Conservation (phyloP, 1,284 basidiomycete species). For the Pseudozyma tsukubaensis region DNA sequence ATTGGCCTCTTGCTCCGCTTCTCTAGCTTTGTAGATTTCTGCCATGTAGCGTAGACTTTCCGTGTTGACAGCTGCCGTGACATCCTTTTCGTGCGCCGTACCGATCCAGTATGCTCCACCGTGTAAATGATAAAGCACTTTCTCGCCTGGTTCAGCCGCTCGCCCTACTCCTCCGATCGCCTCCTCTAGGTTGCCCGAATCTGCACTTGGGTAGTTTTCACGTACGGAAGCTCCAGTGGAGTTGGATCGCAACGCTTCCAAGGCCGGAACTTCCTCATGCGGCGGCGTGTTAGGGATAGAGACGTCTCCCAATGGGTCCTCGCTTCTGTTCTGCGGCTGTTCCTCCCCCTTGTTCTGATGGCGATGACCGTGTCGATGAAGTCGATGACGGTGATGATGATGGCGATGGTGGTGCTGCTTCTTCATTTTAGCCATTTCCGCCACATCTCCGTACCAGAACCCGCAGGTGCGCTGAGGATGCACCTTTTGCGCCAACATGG, state of each 20-base stretch:
- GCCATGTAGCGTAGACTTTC: slow-evolving; percentile 51
- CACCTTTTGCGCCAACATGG: slow-evolving; percentile 53
- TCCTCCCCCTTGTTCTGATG: background rate
- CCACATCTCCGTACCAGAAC: slow-evolving; percentile 59
- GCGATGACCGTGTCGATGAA: background rate
- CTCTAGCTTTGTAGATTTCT: slow-evolving; percentile 41
- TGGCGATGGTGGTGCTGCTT: slow-evolving; percentile 1
- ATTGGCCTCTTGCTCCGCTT: slow-evolving; percentile 3
- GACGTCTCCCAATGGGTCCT: background rate
- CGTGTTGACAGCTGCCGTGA: slow-evolving; percentile 57
- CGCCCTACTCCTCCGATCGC: slow-evolving; percentile 37
- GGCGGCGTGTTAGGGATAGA: slow-evolving; percentile 1
- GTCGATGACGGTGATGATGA: background rate
- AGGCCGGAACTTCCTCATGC: slow-evolving; percentile 5
- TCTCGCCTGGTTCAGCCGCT: slow-evolving; percentile 48
- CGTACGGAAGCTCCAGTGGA: too few relatives aligned
- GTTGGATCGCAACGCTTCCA: background rate
- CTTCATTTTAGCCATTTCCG: slow-evolving; percentile 3
- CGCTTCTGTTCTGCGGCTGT: background rate
- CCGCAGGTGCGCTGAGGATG: slow-evolving; percentile 48
- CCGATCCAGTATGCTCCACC: slow-evolving; percentile 67
- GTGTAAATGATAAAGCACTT: slow-evolving; percentile 61
- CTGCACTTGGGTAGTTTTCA: too few relatives aligned
- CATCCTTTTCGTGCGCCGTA: slow-evolving; percentile 58
- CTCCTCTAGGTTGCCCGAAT: slow-evolving; percentile 1